Evolutionary conservation across 1,139 yeast species (phyloP).

Genomic region (Suhomyces choctaworum): DNA sequence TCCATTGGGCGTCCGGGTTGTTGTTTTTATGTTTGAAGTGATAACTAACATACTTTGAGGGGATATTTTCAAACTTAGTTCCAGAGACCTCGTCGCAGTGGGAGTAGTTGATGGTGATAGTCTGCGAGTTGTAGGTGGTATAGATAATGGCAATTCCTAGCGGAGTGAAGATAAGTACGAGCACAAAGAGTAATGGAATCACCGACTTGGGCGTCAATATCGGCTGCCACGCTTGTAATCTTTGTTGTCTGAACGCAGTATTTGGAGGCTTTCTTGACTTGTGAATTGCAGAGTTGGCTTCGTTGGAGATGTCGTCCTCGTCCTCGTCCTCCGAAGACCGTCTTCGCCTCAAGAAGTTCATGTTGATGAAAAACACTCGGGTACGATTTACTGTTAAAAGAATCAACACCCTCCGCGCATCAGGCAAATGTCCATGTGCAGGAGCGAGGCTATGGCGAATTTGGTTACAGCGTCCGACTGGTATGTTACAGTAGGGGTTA

Average conservation of each 20-base stretch:
- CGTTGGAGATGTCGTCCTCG: slow-evolving; percentile 27
- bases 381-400: too few species aligned
- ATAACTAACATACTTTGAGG: slow-evolving; percentile 49
- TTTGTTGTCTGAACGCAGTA: slow-evolving; percentile 74
- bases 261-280: slow-evolving; percentile 71
- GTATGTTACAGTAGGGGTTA: slow-evolving; percentile 2
- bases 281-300: slow-evolving; percentile 26
- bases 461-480: not conserved
- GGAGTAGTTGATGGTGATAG: slow-evolving; percentile 58
- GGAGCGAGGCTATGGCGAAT: not conserved
- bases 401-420: too few species aligned
- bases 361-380: slow-evolving; percentile 14
- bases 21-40: slow-evolving; percentile 53
- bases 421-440: not conserved
- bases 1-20: slow-evolving; percentile 59
- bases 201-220: slow-evolving; percentile 76
- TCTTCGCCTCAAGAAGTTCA: slow-evolving; percentile 45
- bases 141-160: slow-evolving; percentile 67
- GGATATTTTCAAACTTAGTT: slow-evolving; percentile 42
- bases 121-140: slow-evolving; percentile 61
- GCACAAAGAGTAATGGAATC: slow-evolving; percentile 59
- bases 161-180: slow-evolving; percentile 71
- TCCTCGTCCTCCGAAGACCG: slow-evolving; percentile 28
- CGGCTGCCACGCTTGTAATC: slow-evolving; percentile 79
- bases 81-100: slow-evolving; percentile 49